Percentiles rank a stretch among this genome's conserved stretches.
Evolutionary conservation across 1,284 basidiomycete species (phyloP).

Genomic region (Pisolithus thermaeus): DNA sequence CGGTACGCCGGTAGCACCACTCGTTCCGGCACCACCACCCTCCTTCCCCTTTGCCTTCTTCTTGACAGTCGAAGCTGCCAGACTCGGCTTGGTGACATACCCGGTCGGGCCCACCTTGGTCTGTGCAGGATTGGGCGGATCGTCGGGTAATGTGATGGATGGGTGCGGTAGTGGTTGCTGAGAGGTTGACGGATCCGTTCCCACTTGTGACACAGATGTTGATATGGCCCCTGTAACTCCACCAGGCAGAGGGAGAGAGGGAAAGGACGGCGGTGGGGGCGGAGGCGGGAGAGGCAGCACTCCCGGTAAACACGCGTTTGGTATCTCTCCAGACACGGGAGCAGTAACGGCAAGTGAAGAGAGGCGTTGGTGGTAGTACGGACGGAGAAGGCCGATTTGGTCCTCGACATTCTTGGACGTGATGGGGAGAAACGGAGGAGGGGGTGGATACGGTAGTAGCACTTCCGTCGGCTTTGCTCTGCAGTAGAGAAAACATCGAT

Average conservation of each 20-base stretch:
- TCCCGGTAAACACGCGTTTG: conserved; percentile 7
- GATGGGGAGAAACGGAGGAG: conserved; percentile 74
- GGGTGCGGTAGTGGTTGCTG: background rate
- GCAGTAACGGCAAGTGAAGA: conserved; percentile 31
- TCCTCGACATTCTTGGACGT: conserved; percentile 57
- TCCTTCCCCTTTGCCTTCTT: conserved; percentile 29
- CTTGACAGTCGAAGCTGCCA: conserved; percentile 38
- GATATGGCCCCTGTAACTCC: conserved; percentile 6
- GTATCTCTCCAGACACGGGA: conserved; percentile 5
- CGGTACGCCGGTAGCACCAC: conserved; percentile 11
- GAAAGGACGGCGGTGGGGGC: background rate
- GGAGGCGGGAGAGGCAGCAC: conserved; percentile 9
- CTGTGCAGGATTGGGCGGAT: conserved; percentile 48
- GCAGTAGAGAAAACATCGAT: background rate
- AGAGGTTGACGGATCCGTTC: background rate
- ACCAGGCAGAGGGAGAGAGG: conserved; percentile 3
- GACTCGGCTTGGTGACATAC: conserved; percentile 48
- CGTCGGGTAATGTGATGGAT: conserved; percentile 41
- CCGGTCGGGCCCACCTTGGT: conserved; percentile 72
- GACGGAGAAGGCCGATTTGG: conserved; percentile 81
- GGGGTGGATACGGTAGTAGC: conserved; percentile 81
- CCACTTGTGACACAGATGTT: background rate
- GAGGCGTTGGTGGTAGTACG: conserved; percentile 67
- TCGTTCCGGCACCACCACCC: conserved; percentile 9
- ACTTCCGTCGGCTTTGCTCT: conserved; percentile 69